These are phyloP conservation scores for Acanthamoeba royreba DNA, from an alignment of 208 protist species.

Conservation along the genomic window DNA sequence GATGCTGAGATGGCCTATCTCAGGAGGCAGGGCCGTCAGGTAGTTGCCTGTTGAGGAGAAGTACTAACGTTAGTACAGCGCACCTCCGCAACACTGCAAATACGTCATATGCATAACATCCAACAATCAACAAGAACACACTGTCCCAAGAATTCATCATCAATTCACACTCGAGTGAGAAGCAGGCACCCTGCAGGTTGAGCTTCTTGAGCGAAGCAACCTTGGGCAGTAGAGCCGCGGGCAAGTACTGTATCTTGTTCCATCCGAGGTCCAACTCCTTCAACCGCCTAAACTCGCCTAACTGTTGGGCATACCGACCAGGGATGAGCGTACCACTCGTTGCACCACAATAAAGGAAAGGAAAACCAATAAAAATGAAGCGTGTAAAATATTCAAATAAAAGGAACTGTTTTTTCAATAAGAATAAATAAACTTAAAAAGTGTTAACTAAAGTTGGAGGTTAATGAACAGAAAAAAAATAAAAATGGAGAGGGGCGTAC, in stretches of 20 bases:
- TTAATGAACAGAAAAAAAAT: not conserved
- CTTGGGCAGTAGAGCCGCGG: not conserved
- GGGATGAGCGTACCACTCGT: not conserved
- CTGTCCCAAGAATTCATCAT: too few relatives aligned
- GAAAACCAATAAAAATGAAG: too few relatives aligned
- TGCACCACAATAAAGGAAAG: not conserved
- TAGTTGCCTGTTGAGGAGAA: conserved; percentile 10
- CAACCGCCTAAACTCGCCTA: not conserved
- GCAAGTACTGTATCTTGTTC: conserved; percentile 6
- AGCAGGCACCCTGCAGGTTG: not conserved
- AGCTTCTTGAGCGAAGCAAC: not conserved
- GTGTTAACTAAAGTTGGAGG: not conserved
- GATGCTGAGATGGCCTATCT: not conserved
- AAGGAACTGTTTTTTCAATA: too few relatives aligned
- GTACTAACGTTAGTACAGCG: too few relatives aligned
- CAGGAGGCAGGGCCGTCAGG: not conserved
- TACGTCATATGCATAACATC: too few relatives aligned
- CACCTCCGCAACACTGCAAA: too few relatives aligned
- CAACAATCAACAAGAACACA: not conserved
- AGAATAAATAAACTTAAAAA: not conserved
- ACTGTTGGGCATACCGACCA: not conserved
- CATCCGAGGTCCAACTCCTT: conserved; percentile 19
- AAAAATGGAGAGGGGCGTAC: not conserved
- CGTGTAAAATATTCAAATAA: too few relatives aligned
- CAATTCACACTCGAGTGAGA: too few relatives aligned